phyloP scores from a whole-genome alignment of 345 rosid genomes.

The Melaleuca quinquenervia region DNA sequence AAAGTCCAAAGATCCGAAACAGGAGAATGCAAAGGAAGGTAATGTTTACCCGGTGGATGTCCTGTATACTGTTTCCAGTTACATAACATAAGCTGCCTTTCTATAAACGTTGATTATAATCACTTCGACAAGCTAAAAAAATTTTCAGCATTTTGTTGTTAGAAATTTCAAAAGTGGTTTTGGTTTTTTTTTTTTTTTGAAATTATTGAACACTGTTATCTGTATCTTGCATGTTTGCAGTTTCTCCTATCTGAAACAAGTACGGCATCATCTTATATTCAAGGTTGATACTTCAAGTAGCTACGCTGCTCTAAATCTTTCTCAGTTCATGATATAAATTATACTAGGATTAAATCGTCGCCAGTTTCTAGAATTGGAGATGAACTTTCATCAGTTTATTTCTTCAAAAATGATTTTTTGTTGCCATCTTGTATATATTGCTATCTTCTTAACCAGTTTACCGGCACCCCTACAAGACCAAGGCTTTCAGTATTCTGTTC shows the following conservation, averaged over 20 bases:
- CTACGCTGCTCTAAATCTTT: not conserved
- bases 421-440: not conserved
- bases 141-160: not conserved
- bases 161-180: not conserved
- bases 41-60: not conserved
- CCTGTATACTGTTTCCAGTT: not conserved
- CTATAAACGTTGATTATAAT: not conserved
- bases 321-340: not conserved
- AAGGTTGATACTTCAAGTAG: not conserved
- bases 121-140: not conserved
- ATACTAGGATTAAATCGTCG: not conserved
- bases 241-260: not conserved
- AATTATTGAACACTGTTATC: not conserved
- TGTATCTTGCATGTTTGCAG: not conserved
- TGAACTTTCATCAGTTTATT: not conserved
- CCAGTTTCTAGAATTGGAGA: not conserved
- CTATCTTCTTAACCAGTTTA: conserved; percentile 26
- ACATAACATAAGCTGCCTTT: not conserved
- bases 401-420: not conserved
- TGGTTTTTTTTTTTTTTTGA: not conserved
- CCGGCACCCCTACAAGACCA: conserved; percentile 57
- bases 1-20: conserved; percentile 61
- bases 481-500: conserved; percentile 91
- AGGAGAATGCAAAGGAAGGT: conserved; percentile 68
- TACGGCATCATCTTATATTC: not conserved